These are phyloP conservation scores for Cercospora janseana DNA, from an alignment of 2,329 filamentous ascomycete genomes.

Conservation along the genomic window DNA sequence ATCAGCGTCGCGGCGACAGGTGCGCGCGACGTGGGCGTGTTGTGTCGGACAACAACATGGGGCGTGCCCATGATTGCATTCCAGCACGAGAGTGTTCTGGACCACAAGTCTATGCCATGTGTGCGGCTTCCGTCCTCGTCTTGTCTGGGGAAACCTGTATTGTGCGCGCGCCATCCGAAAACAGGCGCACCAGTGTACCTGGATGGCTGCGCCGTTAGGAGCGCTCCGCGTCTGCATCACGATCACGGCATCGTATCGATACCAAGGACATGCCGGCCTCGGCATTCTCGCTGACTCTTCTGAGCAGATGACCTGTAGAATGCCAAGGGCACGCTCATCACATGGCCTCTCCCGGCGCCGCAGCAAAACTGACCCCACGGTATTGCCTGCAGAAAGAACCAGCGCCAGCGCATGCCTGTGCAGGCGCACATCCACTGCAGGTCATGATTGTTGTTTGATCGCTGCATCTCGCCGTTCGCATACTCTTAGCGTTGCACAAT, in stretches of 20 bases:
- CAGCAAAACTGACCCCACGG: slow-evolving; percentile 2
- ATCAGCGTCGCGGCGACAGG: too few species aligned
- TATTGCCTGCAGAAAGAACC: slow-evolving; percentile 6
- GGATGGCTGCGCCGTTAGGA: slow-evolving; percentile 11
- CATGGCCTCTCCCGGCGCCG: not conserved
- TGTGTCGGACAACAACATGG: too few species aligned
- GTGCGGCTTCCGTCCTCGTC: too few species aligned
- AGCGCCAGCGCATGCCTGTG: slow-evolving; percentile 3
- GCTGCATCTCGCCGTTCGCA: slow-evolving; percentile 10
- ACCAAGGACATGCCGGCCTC: slow-evolving; percentile 5
- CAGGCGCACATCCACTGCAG: not conserved
- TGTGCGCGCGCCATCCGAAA: too few species aligned
- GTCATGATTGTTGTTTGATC: not conserved
- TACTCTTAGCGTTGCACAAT: slow-evolving; percentile 3
- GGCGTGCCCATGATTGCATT: too few species aligned
- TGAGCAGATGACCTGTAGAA: slow-evolving; percentile 9
- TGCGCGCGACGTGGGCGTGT: too few species aligned
- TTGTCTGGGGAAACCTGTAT: slow-evolving; percentile 3
- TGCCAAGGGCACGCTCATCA: slow-evolving; percentile 5
- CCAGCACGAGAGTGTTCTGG: not conserved
- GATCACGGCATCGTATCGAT: slow-evolving; percentile 2
- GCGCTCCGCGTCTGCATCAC: not conserved
- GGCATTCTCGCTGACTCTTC: slow-evolving; percentile 4
- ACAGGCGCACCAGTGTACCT: slow-evolving; percentile 5
- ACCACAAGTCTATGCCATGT: not conserved